Base-by-base conservation (phyloP, 257 asterid species). In the Solanum paucissectum region DNA sequence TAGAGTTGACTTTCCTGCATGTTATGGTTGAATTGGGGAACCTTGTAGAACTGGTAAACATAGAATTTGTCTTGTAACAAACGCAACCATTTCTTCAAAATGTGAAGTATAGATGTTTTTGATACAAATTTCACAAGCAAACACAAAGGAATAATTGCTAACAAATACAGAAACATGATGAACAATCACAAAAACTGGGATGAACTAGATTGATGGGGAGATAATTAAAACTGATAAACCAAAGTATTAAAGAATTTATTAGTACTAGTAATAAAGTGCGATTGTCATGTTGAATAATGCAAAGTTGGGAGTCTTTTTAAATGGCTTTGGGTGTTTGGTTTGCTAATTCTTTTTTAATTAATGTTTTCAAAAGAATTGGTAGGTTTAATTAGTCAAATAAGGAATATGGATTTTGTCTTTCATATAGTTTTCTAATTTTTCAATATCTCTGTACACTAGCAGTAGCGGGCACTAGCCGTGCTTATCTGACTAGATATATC, bases 1-100 rank as follows among this genome's bases (percentile, higher is more conserved):
- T 91, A 94, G 29, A 96, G 90, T 52, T 94, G 98, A 91, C 95
- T 96, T 27, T 95, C 98, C 92, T 95, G 99, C 96, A 94, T 92
- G 92, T 94, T 90, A 13, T 92, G 92, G 90, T 96, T 96, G 98
- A 94, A 94, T 88, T 93, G 93, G 1, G 98, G 98, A 12, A 96
- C 98, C 66, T 89, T 95, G 94, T 95, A 96, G 90, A 88, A 93
- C 88, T 95, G 99, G 88, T 94, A 91, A 12, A 92, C 95, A 36
- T 93, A 93, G 85, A 90, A 95, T 83, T 90, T 94, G 9, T 94
- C 98, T 58, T 90, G 89, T 46, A 95, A 27, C 14, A 83, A 76
- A 7, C 93, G 89, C 91, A 93, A 91, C 88, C 87, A 79, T 84
- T 86, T 93, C 92, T 92, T 94, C 44, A 94, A 21, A 11, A 88